Percentiles rank a stretch among this genome's conserved stretches.
Evolutionary conservation across 768 basidiomycete genomes (phyloP).

Genomic region (Cystofilobasidium capitatum): DNA sequence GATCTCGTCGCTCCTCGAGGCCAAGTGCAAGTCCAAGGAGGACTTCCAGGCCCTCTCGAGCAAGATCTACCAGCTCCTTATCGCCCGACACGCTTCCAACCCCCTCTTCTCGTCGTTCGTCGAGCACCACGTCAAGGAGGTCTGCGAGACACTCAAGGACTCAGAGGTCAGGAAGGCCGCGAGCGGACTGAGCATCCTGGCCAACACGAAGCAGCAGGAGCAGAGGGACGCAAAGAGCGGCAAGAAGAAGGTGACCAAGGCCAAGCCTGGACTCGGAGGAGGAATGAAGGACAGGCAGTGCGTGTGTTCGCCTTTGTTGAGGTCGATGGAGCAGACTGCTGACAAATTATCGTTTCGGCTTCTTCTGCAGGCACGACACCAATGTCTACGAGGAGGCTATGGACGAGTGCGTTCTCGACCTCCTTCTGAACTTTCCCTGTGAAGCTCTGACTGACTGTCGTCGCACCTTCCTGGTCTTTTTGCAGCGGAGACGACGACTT

Average conservation of each 20-base stretch:
- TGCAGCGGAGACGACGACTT: constrained; percentile 67
- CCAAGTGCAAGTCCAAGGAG: constrained; percentile 73
- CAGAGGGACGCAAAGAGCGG: constrained; percentile 73
- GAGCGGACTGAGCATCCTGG: constrained; percentile 68
- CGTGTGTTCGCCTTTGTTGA: too few relatives aligned
- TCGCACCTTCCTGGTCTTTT: constrained; percentile 40
- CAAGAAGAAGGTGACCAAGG: constrained; percentile 64
- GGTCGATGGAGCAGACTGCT: too few relatives aligned
- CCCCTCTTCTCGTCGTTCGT: constrained; percentile 75
- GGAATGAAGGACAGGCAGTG: constrained; percentile 58
- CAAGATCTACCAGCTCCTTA: constrained; percentile 60
- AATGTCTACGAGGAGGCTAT: constrained; percentile 73
- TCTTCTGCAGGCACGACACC: constrained; percentile 57
- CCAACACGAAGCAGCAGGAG: constrained; percentile 92
- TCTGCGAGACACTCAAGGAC: constrained; percentile 70
- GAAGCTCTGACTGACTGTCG: background rate
- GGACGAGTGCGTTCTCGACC: constrained; percentile 49
- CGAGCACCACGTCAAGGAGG: constrained; percentile 67
- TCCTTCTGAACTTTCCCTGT: background rate
- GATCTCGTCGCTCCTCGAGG: background rate
- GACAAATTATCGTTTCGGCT: too few relatives aligned
- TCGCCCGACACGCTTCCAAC: constrained; percentile 69
- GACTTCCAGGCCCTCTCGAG: constrained; percentile 70
- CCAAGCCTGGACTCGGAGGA: constrained; percentile 67
- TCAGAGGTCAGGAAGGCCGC: constrained; percentile 86